Base-by-base conservation (phyloP, 2,329 filamentous ascomycete species). In the Diaporthe ampelina region DNA sequence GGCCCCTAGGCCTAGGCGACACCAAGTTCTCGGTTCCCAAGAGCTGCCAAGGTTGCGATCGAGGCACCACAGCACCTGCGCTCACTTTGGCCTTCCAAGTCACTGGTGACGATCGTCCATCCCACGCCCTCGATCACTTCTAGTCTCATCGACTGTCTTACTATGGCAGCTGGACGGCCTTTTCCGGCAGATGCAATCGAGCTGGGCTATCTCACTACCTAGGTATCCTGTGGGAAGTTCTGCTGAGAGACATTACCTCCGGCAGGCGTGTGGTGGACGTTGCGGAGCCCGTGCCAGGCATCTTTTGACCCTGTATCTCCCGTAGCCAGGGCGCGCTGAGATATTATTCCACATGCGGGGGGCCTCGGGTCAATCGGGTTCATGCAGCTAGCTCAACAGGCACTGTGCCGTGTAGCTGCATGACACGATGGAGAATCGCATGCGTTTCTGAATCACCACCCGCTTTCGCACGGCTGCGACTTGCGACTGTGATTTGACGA, bases 371-470 rank as follows among this genome's bases (percentile, higher is more conserved):
- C 21, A 10, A 45, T 68, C 45, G 63, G 63, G 24, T 68, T 68
- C 45, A 68, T 54, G 45, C 45, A 54, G 45, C 19, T 54, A 40
- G 45, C 63, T 68, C 63, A 43, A 32, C 63, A 52, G 63, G 63
- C 63, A 54, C 63, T 68, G 63, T 68, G 63, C 61, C 50, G 61
- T n/a, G 61, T 67, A 52, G 61, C 61, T 67, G 61, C 61, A 67
- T 67, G 61, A 52, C 45, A 67, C 32, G 61, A 52, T 67, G 61
- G 61, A 10, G 61, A 67, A 37, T 35, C 24, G 61, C 61, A 67
- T 67, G 61, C 61, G 37, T 67, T 52, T 67, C 61, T 37, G 61
- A 67, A 67, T 67, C 61, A 67, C 45, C 63, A 54, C 63, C 61
- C 45, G 63, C 48, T 68, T 68, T 52, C 19, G 26, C 63, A 68